These are phyloP conservation scores for Talaromyces sp. DNA, from an alignment of 2,329 filamentous ascomycete species.

Conservation along the genomic window DNA sequence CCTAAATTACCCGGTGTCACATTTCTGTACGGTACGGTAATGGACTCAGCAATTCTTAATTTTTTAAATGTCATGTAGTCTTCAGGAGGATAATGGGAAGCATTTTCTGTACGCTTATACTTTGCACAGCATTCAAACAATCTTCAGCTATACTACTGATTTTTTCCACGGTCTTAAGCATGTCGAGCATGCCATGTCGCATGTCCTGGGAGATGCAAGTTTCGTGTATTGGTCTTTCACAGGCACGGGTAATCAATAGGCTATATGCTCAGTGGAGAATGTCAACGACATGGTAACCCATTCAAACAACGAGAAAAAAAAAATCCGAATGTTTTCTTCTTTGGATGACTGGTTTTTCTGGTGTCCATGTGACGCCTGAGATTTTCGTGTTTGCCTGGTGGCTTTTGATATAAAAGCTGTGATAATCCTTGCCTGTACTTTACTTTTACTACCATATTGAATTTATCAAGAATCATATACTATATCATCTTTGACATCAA, in stretches of 20 bases:
- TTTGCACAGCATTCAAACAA: slow-evolving; percentile 11
- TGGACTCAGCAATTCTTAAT: slow-evolving; percentile 6
- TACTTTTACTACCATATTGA: neutral
- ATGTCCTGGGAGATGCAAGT: neutral
- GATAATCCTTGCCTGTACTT: neutral
- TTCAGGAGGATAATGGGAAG: slow-evolving; percentile 27
- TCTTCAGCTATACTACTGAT: neutral
- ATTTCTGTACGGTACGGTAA: slow-evolving; percentile 12
- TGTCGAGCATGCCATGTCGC: neutral
- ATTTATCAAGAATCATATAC: neutral
- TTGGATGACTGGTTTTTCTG: neutral
- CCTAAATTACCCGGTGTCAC: slow-evolving; percentile 1
- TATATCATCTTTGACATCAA: neutral
- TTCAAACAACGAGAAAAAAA: neutral
- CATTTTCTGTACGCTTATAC: slow-evolving; percentile 20
- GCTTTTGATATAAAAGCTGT: slow-evolving; percentile 1
- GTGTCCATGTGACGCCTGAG: slow-evolving; percentile 5
- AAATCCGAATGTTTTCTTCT: neutral
- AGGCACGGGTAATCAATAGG: slow-evolving; percentile 7
- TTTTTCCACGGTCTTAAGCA: neutral
- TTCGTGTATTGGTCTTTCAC: neutral
- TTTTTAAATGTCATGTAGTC: neutral
- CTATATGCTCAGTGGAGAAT: neutral
- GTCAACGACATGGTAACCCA: neutral
- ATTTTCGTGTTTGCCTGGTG: neutral